Percentiles rank a stretch among this genome's conserved stretches.
These are phyloP conservation scores for Gossypioides kirkii DNA, from an alignment of 345 rosid species.

Conservation along the genomic window DNA sequence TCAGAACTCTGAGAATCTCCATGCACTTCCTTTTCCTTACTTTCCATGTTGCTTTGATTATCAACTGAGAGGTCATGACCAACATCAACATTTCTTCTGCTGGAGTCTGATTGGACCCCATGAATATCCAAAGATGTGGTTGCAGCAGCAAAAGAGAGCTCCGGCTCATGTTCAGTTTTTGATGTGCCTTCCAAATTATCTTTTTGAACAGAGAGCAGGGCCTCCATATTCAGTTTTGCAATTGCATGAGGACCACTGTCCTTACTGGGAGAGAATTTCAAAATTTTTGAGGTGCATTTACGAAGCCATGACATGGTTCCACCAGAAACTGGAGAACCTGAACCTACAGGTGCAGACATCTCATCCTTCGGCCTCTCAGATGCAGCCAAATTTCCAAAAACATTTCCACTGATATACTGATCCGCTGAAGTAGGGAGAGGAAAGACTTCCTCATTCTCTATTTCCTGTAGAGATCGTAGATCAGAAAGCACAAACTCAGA, in stretches of 20 bases:
- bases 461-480: constrained; percentile 41
- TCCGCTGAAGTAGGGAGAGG: constrained; percentile 35
- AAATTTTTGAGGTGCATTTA: constrained; percentile 77
- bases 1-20: constrained; percentile 51
- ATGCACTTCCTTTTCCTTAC: constrained; percentile 38
- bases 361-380: constrained; percentile 27
- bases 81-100: constrained; percentile 38
- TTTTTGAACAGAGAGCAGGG: constrained; percentile 24
- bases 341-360: constrained; percentile 34
- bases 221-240: constrained; percentile 30
- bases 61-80: constrained; percentile 38
- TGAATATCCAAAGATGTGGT: constrained; percentile 42
- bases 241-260: constrained; percentile 36
- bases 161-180: constrained; percentile 35
- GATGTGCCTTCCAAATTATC: constrained; percentile 34
- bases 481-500: constrained; percentile 73
- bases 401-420: constrained; percentile 28
- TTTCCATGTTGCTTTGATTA: constrained; percentile 49
- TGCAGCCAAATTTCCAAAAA: constrained; percentile 19
- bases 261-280: constrained; percentile 70
- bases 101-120: constrained; percentile 37
- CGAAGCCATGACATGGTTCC: constrained; percentile 72
- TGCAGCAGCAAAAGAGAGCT: constrained; percentile 38
- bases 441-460: constrained; percentile 50
- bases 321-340: constrained; percentile 47